phyloP scores from a whole-genome alignment of 345 rosid species.

The Salix dunnii region DNA sequence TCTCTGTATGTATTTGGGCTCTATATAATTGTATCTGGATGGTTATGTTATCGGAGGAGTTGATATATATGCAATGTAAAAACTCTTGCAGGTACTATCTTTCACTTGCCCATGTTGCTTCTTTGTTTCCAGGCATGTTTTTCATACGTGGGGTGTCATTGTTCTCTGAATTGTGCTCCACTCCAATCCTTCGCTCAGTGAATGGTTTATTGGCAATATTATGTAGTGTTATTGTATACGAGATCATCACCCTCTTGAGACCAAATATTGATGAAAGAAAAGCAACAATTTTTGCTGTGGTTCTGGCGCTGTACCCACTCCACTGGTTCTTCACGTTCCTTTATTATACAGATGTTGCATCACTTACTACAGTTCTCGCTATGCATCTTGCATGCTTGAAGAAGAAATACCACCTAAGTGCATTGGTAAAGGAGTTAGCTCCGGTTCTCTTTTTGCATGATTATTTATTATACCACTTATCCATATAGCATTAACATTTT shows the following conservation, averaged over 20 bases:
- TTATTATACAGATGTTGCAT: constrained; percentile 93
- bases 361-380: constrained; percentile 74
- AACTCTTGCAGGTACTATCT: constrained; percentile 73
- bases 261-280: constrained; percentile 54
- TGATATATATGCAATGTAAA: constrained; percentile 24
- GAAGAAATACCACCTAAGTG: constrained; percentile 65
- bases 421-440: constrained; percentile 53
- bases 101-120: constrained; percentile 72
- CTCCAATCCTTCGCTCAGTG: constrained; percentile 56
- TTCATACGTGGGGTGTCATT: constrained; percentile 29
- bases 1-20: not conserved
- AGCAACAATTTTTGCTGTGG: constrained; percentile 51
- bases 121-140: constrained; percentile 65
- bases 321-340: constrained; percentile 95
- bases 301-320: constrained; percentile 73
- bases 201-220: constrained; percentile 65
- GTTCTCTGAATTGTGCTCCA: constrained; percentile 55
- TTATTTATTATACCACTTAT: not conserved
- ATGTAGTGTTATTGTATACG: constrained; percentile 65
- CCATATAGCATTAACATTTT: not conserved
- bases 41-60: constrained; percentile 1
- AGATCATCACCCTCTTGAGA: constrained; percentile 57
- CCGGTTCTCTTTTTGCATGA: not conserved
- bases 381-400: constrained; percentile 83
- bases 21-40: not conserved